These are phyloP conservation scores for Kokia cookei DNA, from an alignment of 441 rosid species.

Conservation along the genomic window DNA sequence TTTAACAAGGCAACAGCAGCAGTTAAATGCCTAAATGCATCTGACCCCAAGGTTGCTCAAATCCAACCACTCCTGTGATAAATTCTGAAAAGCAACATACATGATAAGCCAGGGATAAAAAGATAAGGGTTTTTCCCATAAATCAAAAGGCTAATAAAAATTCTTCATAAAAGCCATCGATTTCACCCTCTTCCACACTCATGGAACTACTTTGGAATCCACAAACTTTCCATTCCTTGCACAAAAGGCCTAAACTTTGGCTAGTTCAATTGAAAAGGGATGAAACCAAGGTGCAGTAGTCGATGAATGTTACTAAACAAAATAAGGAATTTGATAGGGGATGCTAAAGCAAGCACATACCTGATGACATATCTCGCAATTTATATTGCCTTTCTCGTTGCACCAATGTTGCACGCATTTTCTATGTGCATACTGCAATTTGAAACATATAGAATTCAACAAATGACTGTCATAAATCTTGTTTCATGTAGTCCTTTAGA, in stretches of 20 bases:
- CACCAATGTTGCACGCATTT: slow-evolving; percentile 95
- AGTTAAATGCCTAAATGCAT: background rate
- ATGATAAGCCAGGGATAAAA: background rate
- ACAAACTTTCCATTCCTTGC: background rate
- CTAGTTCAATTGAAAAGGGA: background rate
- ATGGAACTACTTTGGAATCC: background rate
- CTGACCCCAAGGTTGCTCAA: background rate
- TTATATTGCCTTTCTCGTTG: slow-evolving; percentile 78
- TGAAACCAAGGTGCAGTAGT: background rate
- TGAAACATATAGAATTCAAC: background rate
- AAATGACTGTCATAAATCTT: background rate
- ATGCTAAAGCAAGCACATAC: background rate
- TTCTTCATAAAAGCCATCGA: background rate
- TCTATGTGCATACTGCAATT: slow-evolving; percentile 74
- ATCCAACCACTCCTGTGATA: background rate
- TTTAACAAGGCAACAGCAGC: background rate
- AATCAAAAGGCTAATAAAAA: background rate
- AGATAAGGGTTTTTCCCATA: background rate
- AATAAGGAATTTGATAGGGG: background rate
- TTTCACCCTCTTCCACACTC: background rate
- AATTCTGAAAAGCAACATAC: background rate
- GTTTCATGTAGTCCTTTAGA: background rate
- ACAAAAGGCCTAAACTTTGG: background rate
- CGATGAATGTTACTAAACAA: background rate
- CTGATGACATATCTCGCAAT: slow-evolving; percentile 70